A percentile compares a stretch with the other conserved stretches of the same genome.
Evolutionary conservation across 2,329 filamentous ascomycete species (phyloP).

Genomic region (Aspergillus sp.): DNA sequence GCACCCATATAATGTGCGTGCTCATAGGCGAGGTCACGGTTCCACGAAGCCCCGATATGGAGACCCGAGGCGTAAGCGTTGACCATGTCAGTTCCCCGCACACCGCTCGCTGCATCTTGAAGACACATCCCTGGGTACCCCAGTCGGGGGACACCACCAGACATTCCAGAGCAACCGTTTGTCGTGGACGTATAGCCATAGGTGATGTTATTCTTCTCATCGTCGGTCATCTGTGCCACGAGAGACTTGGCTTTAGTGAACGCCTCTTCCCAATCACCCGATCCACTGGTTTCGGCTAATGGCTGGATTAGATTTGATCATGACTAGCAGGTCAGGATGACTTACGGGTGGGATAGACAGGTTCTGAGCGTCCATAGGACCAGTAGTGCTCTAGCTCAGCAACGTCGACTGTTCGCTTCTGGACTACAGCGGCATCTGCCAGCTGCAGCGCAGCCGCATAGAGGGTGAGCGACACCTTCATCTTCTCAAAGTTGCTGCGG

Average conservation of each 20-base stretch:
- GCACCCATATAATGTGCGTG: slow-evolving; percentile 58
- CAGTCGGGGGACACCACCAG: slow-evolving; percentile 9
- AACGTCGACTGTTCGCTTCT: neutral
- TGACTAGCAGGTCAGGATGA: neutral
- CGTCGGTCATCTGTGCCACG: slow-evolving; percentile 13
- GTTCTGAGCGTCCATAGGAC: slow-evolving; percentile 7
- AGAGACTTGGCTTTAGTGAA: slow-evolving; percentile 16
- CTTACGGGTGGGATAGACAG: neutral
- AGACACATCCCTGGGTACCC: slow-evolving; percentile 17
- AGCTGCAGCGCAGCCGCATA: neutral
- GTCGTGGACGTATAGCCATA: slow-evolving; percentile 9
- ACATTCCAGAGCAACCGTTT: slow-evolving; percentile 13
- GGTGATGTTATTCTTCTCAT: slow-evolving; percentile 19
- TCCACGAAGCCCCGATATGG: slow-evolving; percentile 53
- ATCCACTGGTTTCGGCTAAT: slow-evolving; percentile 2
- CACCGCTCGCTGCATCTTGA: slow-evolving; percentile 15
- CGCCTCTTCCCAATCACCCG: slow-evolving; percentile 12
- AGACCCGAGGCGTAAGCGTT: slow-evolving; percentile 46
- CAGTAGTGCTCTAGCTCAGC: neutral
- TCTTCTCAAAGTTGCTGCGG: neutral
- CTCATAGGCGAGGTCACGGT: slow-evolving; percentile 55
- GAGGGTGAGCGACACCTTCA: neutral
- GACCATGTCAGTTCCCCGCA: slow-evolving; percentile 41
- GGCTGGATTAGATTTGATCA: neutral
- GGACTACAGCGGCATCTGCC: neutral